Evolutionary conservation across 2,329 filamentous ascomycete species (phyloP).

Genomic region (Tolypocladium endophyticum): DNA sequence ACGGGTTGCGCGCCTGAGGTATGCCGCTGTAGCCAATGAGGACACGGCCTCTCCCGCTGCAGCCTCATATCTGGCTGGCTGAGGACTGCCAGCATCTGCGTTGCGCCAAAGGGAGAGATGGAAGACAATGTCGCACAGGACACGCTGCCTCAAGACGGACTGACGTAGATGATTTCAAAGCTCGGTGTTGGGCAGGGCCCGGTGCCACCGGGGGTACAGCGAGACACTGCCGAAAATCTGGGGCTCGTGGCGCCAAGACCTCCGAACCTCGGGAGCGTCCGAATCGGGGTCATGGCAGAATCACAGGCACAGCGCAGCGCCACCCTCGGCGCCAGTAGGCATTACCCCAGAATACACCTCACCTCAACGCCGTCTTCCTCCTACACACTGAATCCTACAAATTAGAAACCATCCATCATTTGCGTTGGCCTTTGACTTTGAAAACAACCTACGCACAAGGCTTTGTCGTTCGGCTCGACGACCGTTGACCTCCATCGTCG

Average conservation of each 20-base stretch:
- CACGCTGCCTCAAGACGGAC: too few relatives aligned
- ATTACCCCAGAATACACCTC: not conserved
- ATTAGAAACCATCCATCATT: not conserved
- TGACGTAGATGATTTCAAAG: not conserved
- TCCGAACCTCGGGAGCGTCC: not conserved
- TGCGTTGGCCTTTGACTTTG: not conserved
- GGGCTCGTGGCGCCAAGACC: not conserved
- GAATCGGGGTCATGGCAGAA: not conserved
- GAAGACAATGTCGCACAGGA: not conserved
- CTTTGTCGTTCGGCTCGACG: not conserved
- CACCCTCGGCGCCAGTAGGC: not conserved
- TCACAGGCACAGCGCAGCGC: not conserved
- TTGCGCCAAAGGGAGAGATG: not conserved
- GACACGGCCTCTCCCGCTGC: not conserved
- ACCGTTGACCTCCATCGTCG: not conserved
- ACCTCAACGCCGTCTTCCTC: not conserved
- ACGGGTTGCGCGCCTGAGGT: too few relatives aligned
- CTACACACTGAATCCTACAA: not conserved
- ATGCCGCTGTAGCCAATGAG: not conserved
- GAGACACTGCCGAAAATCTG: not conserved
- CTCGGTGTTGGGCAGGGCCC: not conserved
- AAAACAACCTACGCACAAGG: not conserved
- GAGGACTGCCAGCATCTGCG: not conserved
- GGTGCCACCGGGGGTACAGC: too few relatives aligned
- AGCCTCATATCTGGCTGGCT: not conserved